These are phyloP conservation scores for Fusarium avenaceum DNA, from an alignment of 2,329 filamentous ascomycete species.

Conservation along the genomic window DNA sequence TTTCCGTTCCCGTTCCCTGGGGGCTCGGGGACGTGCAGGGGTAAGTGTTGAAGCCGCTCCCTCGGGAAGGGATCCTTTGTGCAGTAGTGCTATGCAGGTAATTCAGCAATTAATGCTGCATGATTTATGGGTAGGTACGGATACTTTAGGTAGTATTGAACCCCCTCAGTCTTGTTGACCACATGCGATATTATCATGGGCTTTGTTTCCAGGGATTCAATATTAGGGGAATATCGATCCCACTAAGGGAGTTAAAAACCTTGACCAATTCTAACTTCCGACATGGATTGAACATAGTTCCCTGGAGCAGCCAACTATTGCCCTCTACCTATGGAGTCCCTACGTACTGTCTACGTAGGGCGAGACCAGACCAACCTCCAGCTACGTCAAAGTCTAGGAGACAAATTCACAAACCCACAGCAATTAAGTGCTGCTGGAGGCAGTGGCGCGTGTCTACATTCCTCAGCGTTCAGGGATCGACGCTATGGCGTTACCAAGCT, in stretches of 20 bases:
- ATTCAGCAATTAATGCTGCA: slow-evolving; percentile 22
- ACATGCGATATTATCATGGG: background rate
- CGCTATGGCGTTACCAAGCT: slow-evolving; percentile 36
- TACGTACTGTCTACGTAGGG: slow-evolving; percentile 1
- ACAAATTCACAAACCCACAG: slow-evolving; percentile 8
- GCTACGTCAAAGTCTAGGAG: slow-evolving; percentile 20
- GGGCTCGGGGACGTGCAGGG: slow-evolving; percentile 5
- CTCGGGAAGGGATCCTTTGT: slow-evolving; percentile 9
- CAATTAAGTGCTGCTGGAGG: slow-evolving; percentile 18
- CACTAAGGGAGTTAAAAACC: background rate
- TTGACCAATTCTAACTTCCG: background rate
- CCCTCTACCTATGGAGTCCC: slow-evolving; percentile 2
- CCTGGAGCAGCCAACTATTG: slow-evolving; percentile 15
- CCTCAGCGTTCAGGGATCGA: slow-evolving; percentile 37
- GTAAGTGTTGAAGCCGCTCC: slow-evolving; percentile 28
- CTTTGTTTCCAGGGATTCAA: slow-evolving; percentile 13
- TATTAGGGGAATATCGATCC: background rate
- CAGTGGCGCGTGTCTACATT: slow-evolving; percentile 40
- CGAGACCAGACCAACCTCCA: slow-evolving; percentile 26
- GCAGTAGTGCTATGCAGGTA: slow-evolving; percentile 32
- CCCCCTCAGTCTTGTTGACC: slow-evolving; percentile 1
- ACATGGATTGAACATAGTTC: slow-evolving; percentile 18
- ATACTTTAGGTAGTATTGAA: slow-evolving; percentile 8
- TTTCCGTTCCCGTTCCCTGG: slow-evolving; percentile 15
- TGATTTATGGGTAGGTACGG: slow-evolving; percentile 26